phyloP scores from a whole-genome alignment of 768 basidiomycete genomes.

The Boletus huronensis region DNA sequence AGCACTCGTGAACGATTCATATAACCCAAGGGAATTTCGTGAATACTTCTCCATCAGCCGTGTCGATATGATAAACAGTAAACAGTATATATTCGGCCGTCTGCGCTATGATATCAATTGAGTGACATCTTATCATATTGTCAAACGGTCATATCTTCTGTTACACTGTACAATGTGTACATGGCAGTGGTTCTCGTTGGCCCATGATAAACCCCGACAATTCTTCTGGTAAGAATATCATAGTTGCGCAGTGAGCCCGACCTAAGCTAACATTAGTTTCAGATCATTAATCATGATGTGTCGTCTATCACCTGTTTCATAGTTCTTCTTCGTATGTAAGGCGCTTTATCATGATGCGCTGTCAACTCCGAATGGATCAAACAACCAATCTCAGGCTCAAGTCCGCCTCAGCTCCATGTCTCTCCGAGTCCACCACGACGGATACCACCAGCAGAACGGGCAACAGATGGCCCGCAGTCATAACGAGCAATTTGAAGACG shows the following conservation, averaged over 20 bases:
- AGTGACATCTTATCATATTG: background rate
- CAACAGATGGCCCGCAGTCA: background rate
- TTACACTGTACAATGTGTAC: background rate
- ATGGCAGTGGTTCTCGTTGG: background rate
- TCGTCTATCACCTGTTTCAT: background rate
- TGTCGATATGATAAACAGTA: too few relatives aligned
- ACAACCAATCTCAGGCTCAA: too few relatives aligned
- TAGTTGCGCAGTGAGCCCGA: too few relatives aligned
- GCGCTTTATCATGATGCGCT: background rate
- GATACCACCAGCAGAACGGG: background rate
- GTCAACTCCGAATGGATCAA: background rate
- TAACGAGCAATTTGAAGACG: constrained; percentile 14
- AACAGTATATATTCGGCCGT: too few relatives aligned
- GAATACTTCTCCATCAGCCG: too few relatives aligned
- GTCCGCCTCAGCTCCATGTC: background rate
- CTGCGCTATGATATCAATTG: background rate
- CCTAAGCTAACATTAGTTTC: background rate
- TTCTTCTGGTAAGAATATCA: background rate
- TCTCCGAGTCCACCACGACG: background rate
- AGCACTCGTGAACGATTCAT: too few relatives aligned
- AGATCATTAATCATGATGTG: too few relatives aligned
- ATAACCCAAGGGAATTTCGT: background rate
- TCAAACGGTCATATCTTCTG: background rate
- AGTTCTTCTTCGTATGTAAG: background rate
- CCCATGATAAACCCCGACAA: background rate